Evolutionary conservation across 495 filamentous ascomycete species (phyloP).

Genomic region (Neurospora intermedia): DNA sequence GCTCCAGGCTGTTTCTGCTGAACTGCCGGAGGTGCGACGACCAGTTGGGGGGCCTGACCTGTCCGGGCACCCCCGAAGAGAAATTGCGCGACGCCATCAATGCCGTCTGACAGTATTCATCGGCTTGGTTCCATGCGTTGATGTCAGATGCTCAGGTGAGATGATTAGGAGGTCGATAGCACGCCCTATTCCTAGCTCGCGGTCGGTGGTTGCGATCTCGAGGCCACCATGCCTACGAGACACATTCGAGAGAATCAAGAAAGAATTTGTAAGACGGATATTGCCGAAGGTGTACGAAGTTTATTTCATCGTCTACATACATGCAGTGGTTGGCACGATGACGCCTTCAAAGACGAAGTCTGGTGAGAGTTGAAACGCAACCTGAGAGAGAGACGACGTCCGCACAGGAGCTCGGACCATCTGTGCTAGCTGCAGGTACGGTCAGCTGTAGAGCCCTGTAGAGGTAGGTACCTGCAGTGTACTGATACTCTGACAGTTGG

Average conservation of each 20-base stretch:
- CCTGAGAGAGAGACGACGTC: not conserved
- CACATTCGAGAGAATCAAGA: not conserved
- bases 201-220: not conserved
- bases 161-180: not conserved
- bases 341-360: not conserved
- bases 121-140: not conserved
- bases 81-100: conserved; percentile 30
- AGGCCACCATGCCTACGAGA: not conserved
- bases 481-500: not conserved
- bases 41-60: conserved; percentile 25
- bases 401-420: not conserved
- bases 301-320: not conserved
- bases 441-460: not conserved
- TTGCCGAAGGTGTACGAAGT: not conserved
- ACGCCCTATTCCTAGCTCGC: not conserved
- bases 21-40: conserved; percentile 35
- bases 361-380: not conserved
- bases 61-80: conserved; percentile 25
- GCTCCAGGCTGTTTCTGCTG: conserved; percentile 28
- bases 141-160: not conserved
- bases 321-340: not conserved
- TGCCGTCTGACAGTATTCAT: not conserved
- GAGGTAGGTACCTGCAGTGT: not conserved
- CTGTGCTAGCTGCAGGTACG: not conserved
- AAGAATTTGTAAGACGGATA: not conserved